Evolutionary conservation across 73 alveolate genomes (phyloP).

Genomic region (Strombidium stylifer): DNA sequence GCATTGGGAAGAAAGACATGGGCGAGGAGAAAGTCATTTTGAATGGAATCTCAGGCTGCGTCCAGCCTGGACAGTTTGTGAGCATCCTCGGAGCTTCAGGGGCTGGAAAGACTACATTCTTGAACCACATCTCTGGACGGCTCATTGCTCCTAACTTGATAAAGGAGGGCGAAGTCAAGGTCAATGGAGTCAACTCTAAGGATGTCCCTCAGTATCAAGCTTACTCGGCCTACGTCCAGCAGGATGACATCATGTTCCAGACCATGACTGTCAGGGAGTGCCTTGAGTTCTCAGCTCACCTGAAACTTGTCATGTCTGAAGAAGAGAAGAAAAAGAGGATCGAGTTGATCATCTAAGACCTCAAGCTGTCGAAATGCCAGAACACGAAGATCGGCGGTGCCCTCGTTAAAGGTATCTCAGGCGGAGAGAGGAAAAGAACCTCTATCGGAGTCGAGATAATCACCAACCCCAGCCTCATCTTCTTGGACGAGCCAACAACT

Average conservation of each 20-base stretch:
- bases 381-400: conserved; percentile 77
- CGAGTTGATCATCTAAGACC: conserved; percentile 22
- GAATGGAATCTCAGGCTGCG: conserved; percentile 31
- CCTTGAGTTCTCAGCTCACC: conserved; percentile 56
- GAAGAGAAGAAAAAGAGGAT: conserved; percentile 36
- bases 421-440: conserved; percentile 74
- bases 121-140: conserved; percentile 42
- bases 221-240: conserved; percentile 30
- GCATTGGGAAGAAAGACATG: conserved; percentile 4
- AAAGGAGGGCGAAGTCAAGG: conserved; percentile 20
- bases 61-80: conserved; percentile 53
- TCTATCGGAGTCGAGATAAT: conserved; percentile 69
- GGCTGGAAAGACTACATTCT: conserved; percentile 70
- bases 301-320: conserved; percentile 33
- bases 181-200: not conserved
- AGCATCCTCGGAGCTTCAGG: conserved; percentile 82
- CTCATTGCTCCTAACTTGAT: conserved; percentile 9
- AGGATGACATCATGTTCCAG: conserved; percentile 58
- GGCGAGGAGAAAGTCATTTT: conserved; percentile 37
- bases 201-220: not conserved
- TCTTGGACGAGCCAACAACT: conserved; percentile 78
- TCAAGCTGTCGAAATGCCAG: conserved; percentile 39
- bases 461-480: conserved; percentile 60
- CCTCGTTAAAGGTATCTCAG: conserved; percentile 66
- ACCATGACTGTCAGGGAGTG: conserved; percentile 66